These are phyloP conservation scores for Geotrichum candidum DNA, from an alignment of 1,139 yeast genomes.

Conservation along the genomic window DNA sequence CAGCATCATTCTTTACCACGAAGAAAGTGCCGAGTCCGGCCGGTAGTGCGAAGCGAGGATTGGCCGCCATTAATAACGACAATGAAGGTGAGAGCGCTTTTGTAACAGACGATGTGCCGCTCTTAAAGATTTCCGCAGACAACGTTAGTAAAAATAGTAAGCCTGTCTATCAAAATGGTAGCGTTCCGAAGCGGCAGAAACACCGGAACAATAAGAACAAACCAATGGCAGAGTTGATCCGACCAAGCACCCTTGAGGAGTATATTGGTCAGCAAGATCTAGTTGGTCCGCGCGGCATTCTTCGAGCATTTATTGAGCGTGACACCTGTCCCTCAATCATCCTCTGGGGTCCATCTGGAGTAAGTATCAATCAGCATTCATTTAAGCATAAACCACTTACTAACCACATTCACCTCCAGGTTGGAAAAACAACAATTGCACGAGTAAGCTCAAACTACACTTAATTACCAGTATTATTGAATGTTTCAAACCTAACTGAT, in stretches of 20 bases:
- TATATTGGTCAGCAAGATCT: conserved; percentile 84
- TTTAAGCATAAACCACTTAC: neutral
- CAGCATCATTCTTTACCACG: neutral
- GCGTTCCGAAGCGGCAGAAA: conserved; percentile 8
- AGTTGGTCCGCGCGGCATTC: conserved; percentile 65
- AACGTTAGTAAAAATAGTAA: neutral
- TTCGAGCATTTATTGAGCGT: conserved; percentile 60
- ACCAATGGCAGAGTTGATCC: conserved; percentile 79
- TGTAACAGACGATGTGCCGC: neutral
- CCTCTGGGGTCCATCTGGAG: conserved; percentile 95
- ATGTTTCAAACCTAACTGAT: neutral
- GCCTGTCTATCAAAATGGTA: conserved; percentile 1
- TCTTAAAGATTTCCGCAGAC: neutral
- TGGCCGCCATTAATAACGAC: neutral
- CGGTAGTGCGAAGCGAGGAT: neutral
- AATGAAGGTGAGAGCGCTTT: neutral
- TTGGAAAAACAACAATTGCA: conserved; percentile 79
- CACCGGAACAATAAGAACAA: conserved; percentile 10
- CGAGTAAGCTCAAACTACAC: conserved; percentile 31
- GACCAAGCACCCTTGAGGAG: conserved; percentile 70
- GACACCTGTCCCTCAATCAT: conserved; percentile 69
- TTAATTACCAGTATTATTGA: neutral
- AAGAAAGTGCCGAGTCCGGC: neutral
- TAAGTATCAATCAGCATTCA: conserved; percentile 15
- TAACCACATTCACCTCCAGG: conserved; percentile 1